Conservation (phyloP, 257 asterid genomes). For the Osmanthus fragrans region DNA sequence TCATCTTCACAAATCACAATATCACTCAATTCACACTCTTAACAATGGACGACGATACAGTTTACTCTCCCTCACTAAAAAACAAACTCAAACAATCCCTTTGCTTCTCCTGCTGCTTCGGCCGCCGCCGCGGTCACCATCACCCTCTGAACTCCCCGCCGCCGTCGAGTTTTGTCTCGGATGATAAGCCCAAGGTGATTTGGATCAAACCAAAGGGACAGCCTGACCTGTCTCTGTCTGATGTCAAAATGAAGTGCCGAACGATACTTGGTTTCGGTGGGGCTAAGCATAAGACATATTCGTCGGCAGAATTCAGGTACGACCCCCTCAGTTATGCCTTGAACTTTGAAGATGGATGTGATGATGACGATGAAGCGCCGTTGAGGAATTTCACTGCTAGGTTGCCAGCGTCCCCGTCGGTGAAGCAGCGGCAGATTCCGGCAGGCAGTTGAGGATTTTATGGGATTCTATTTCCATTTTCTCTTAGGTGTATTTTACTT, state of each 20-base stretch:
- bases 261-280: slow-evolving; percentile 40
- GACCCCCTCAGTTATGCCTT: slow-evolving; percentile 75
- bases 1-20: background rate
- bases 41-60: slow-evolving; percentile 37
- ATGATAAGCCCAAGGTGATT: slow-evolving; percentile 47
- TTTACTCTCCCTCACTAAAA: slow-evolving; percentile 40
- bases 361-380: slow-evolving; percentile 45
- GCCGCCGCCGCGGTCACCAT: slow-evolving; percentile 39
- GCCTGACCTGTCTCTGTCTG: slow-evolving; percentile 30
- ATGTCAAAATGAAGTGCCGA: slow-evolving; percentile 52
- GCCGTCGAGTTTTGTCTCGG: slow-evolving; percentile 25
- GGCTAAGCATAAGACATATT: slow-evolving; percentile 37
- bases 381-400: slow-evolving; percentile 53
- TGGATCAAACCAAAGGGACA: slow-evolving; percentile 43
- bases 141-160: slow-evolving; percentile 34
- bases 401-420: slow-evolving; percentile 54
- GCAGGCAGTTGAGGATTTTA: slow-evolving; percentile 25
- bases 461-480: background rate
- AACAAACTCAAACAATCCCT: slow-evolving; percentile 46
- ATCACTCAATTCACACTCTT: background rate
- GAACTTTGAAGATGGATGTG: slow-evolving; percentile 69
- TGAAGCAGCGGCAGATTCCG: slow-evolving; percentile 17
- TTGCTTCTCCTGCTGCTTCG: slow-evolving; percentile 59
- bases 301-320: slow-evolving; percentile 61
- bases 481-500: background rate